Base-by-base conservation (phyloP, 371 early-diverging fungal species). In the Rhizopus microsporus region DNA sequence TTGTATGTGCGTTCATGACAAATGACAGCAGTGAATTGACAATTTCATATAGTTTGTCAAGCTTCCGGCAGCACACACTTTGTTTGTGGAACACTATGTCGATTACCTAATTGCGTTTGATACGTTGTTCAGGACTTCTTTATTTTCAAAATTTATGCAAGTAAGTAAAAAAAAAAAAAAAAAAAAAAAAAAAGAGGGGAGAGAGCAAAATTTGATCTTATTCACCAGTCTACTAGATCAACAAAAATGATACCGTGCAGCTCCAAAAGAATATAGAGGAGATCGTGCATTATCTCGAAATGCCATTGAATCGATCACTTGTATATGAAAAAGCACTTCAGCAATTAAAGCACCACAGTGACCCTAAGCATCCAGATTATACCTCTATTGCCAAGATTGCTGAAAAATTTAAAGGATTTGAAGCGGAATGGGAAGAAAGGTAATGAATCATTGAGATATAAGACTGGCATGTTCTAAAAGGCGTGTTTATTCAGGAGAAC, bases 351-450 rank as follows among this genome's bases (percentile, higher is more conserved):
- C 57, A 56, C 3, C 49, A 46, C 29, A 69, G 56, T 10, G 62
- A 69, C 30, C 59, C 62, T 3, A 45, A 59, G 5, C 57, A 62
- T 49, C 65, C 69, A 13, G 69, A 69, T 43, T 69, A 62, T 39
- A n/a, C 15, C 8, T 7, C 40, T 13, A 12, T 72, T 23, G 23
- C 9, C 1, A 34, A 51, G 16, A 33, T 57, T 0, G 40, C 34
- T 1, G 45, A 51, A 6, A 44, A 61, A 12, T 65, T 63, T 29
- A 23, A 42, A 30, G n/a, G 16, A 9, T 15, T 63, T 13, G 48
- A 59, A 7, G 44, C 17, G 2, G 5, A 53, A 29, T 60, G 60
- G 61, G 43, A 54, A 23, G 51, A 44, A 13, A 63, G 48, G 71
- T 67, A 57, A 2, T 3, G 3, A n/a, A 34, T 37, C 16, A 2